These are phyloP conservation scores for Phytophthora fragariae DNA, from an alignment of 352 stramenopile species.

Conservation along the genomic window DNA sequence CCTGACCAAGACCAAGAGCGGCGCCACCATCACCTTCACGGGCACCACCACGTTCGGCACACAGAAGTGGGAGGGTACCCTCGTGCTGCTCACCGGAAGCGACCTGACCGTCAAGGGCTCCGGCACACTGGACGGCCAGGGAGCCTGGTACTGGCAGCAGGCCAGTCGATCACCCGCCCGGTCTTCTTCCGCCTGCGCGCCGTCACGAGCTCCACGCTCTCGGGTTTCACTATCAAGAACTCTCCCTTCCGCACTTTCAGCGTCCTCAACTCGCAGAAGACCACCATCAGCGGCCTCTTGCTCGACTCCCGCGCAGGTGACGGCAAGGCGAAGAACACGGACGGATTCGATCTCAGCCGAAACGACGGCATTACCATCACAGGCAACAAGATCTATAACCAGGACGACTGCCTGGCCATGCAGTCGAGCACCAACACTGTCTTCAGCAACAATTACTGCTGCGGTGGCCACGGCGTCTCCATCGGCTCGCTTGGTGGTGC, in stretches of 20 bases:
- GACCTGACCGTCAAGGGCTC: slow-evolving; percentile 29
- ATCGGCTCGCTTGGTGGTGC: slow-evolving; percentile 44
- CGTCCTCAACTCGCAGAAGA: slow-evolving; percentile 2
- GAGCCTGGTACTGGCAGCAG: slow-evolving; percentile 45
- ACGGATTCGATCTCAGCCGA: slow-evolving; percentile 20
- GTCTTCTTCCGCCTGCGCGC: slow-evolving; percentile 22
- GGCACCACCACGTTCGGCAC: slow-evolving; percentile 46
- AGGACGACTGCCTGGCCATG: slow-evolving; percentile 25
- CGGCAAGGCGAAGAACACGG: slow-evolving; percentile 21
- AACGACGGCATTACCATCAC: slow-evolving; percentile 25
- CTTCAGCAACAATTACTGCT: slow-evolving; percentile 26
- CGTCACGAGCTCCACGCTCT: slow-evolving; percentile 27
- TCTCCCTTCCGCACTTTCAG: slow-evolving; percentile 33
- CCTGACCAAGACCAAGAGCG: slow-evolving; percentile 33
- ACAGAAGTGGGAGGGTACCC: slow-evolving; percentile 36
- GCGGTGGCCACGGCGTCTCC: slow-evolving; percentile 32
- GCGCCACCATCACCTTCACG: slow-evolving; percentile 36
- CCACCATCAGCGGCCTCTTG: slow-evolving; percentile 2
- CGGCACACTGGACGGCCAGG: slow-evolving; percentile 43
- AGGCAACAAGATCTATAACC: slow-evolving; percentile 25
- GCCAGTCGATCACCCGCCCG: slow-evolving; percentile 21
- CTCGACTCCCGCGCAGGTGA: slow-evolving; percentile 19
- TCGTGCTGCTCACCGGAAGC: slow-evolving; percentile 33
- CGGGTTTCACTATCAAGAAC: slow-evolving; percentile 45
- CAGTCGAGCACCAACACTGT: slow-evolving; percentile 31